Conservation (phyloP, 2,329 filamentous ascomycete genomes). For the Hypoxylon sp. region DNA sequence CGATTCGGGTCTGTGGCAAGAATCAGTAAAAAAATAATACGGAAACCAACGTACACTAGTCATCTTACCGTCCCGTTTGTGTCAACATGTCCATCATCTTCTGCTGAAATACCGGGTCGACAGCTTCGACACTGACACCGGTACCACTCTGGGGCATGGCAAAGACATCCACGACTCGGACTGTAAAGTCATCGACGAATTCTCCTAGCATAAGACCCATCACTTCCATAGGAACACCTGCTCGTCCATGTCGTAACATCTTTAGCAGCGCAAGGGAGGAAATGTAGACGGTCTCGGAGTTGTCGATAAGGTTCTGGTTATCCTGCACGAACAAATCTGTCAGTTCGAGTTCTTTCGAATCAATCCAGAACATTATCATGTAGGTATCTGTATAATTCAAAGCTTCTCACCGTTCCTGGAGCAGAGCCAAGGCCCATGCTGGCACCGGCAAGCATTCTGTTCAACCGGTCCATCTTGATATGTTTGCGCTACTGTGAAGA, state of each 20-base stretch:
- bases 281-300: slow-evolving; percentile 99
- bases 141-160: slow-evolving; percentile 99
- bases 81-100: slow-evolving; percentile 99
- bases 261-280: slow-evolving; percentile 97
- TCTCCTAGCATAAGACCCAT: slow-evolving; percentile 99
- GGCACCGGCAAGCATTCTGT: slow-evolving; percentile 83
- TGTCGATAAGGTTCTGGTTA: slow-evolving; percentile 92
- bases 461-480: slow-evolving; percentile 87
- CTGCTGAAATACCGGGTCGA: slow-evolving; percentile 98
- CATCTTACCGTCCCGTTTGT: slow-evolving; percentile 89
- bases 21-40: slow-evolving; percentile 13
- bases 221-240: slow-evolving; percentile 99
- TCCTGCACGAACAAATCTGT: slow-evolving; percentile 70
- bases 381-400: slow-evolving; percentile 6
- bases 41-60: slow-evolving; percentile 18
- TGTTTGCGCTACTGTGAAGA: slow-evolving; percentile 29
- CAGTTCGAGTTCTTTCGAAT: slow-evolving; percentile 8
- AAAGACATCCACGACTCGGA: slow-evolving; percentile 98
- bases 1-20: slow-evolving; percentile 82
- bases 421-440: slow-evolving; percentile 75
- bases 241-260: slow-evolving; percentile 97
- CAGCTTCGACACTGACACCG: slow-evolving; percentile 97
- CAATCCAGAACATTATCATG: background rate
- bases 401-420: slow-evolving; percentile 71
- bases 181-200: slow-evolving; percentile 99